Conservation (phyloP, 352 stramenopile species). For the Salisapilia sapeloensis region DNA sequence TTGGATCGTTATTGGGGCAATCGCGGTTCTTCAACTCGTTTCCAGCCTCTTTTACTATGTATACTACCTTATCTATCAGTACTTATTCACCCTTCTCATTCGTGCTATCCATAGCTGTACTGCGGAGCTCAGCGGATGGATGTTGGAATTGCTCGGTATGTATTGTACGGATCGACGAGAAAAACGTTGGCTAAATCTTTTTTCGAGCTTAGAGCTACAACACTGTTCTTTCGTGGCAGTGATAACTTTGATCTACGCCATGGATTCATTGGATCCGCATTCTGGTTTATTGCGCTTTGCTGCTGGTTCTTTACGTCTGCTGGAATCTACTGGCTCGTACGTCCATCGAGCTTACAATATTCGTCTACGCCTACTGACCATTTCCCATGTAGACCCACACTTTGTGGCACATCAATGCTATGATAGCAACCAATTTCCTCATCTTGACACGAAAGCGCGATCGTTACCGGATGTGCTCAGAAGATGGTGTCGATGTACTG, state of each 20-base stretch:
- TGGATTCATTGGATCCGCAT: slow-evolving; percentile 7
- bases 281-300: slow-evolving; percentile 11
- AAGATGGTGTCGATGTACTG: slow-evolving; percentile 11
- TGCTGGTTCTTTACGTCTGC: slow-evolving; percentile 15
- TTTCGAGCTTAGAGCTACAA: slow-evolving; percentile 4
- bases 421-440: slow-evolving; percentile 13
- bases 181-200: not conserved
- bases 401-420: slow-evolving; percentile 14
- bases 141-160: slow-evolving; percentile 7
- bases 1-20: slow-evolving; percentile 11
- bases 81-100: slow-evolving; percentile 3
- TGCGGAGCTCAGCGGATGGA: slow-evolving; percentile 8
- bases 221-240: slow-evolving; percentile 11
- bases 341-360: not conserved
- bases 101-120: slow-evolving; percentile 5
- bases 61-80: slow-evolving; percentile 2
- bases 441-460: slow-evolving; percentile 13
- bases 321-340: slow-evolving; percentile 17
- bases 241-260: slow-evolving; percentile 17
- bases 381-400: slow-evolving; percentile 9
- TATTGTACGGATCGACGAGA: not conserved
- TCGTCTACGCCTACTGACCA: not conserved
- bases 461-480: slow-evolving; percentile 12
- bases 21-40: slow-evolving; percentile 12
- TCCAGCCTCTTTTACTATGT: slow-evolving; percentile 16